Evolutionary conservation across 2,329 filamentous ascomycete species (phyloP), one percentile per base, ranked within the genome.

Genomic region (Fusarium sp.): DNA sequence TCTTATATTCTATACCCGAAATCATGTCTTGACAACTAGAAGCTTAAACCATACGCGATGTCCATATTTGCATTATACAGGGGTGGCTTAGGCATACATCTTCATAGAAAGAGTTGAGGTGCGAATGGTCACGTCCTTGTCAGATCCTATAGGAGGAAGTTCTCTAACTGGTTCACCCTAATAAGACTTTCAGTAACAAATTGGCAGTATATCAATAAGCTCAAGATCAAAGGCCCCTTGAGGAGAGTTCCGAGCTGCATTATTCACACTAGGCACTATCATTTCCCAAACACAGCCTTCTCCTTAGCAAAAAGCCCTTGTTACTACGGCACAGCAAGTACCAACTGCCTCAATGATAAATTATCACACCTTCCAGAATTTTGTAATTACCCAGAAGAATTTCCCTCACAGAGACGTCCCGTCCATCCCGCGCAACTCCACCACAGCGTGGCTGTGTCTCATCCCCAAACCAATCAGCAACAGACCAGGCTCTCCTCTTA

Each of bases 381-480:
- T 35, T 9, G 10, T 7, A 12, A 34, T 59, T 22, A 26, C 32
- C 5, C 41, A 42, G 42, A 25, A 13, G 36, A 31, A 15, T 13
- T 19, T 19, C 35, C 11, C 28, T 28, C 10, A 22, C 15, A 35
- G 22, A 35, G 31, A 36, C 25, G 12, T 11, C 9, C 22, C 24
- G 42, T 41, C 31, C 15, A 35, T 55, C 34, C 32, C 35, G 29
- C 39, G 41, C 38, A 44, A 64, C 60, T 65, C 61, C 61, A 61
- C 61, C 13, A 12, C 7, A 53, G 26, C 13, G 56, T 58, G 61
- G 61, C 61, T 64, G 51, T 65, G 61, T 65, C 42, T 13, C 40
- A 25, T 31, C n/a, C n/a, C 28, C 56, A 29, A 25, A 32, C 61
- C 43, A 64, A 58, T 49, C 32, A 35, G 28, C 11, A 39, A 35